These are phyloP conservation scores for Parasitella parasitica DNA, from an alignment of 371 early-diverging fungal genomes.

Conservation along the genomic window DNA sequence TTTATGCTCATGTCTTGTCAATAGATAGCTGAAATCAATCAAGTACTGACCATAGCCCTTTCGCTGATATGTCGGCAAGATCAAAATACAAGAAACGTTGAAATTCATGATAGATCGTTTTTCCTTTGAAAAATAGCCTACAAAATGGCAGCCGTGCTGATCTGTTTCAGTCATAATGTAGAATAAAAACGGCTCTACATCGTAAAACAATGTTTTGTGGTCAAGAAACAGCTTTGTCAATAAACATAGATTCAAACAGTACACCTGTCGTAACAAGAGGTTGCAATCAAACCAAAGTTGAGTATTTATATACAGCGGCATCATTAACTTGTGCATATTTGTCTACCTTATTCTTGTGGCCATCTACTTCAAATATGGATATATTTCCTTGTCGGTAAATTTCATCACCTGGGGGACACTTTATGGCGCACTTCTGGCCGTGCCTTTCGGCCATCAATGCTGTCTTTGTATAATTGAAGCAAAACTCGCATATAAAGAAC, in stretches of 20 bases:
- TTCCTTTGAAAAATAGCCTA: slow-evolving; percentile 99
- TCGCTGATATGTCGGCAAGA: slow-evolving; percentile 90
- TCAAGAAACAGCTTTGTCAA: slow-evolving; percentile 97
- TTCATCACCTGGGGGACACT: slow-evolving; percentile 73
- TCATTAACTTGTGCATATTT: not conserved
- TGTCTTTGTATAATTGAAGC: slow-evolving; percentile 91
- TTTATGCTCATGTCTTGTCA: slow-evolving; percentile 80
- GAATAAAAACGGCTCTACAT: slow-evolving; percentile 98
- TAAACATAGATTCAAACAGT: slow-evolving; percentile 96
- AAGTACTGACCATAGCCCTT: slow-evolving; percentile 95
- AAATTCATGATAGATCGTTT: slow-evolving; percentile 85
- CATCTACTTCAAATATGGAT: slow-evolving; percentile 91
- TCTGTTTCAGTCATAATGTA: slow-evolving; percentile 88
- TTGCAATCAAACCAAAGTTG: not conserved
- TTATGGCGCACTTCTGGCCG: not conserved
- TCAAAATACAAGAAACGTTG: slow-evolving; percentile 97
- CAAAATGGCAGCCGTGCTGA: slow-evolving; percentile 82
- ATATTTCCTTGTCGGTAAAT: slow-evolving; percentile 88
- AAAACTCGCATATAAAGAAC: slow-evolving; percentile 94
- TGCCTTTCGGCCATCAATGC: slow-evolving; percentile 68
- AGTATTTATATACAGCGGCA: too few relatives aligned
- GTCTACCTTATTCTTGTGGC: slow-evolving; percentile 74
- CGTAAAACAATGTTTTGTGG: slow-evolving; percentile 98
- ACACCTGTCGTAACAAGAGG: slow-evolving; percentile 56
- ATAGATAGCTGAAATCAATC: slow-evolving; percentile 92